phyloP scores from a whole-genome alignment of 495 filamentous ascomycete species.

The Haplographium delicatum region DNA sequence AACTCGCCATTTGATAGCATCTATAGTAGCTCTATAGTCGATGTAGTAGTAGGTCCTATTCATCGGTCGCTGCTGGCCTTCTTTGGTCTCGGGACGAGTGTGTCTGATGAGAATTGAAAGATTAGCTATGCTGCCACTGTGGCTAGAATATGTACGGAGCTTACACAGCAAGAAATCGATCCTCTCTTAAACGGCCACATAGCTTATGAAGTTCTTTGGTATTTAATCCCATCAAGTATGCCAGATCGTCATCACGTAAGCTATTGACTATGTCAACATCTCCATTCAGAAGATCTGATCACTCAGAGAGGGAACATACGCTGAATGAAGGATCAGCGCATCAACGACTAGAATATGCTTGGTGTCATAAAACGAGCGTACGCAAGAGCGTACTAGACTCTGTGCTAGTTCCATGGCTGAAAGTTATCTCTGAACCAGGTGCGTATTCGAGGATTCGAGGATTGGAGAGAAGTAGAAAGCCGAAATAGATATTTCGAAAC shows the following conservation, averaged over 20 bases:
- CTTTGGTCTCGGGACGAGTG: conserved; percentile 70
- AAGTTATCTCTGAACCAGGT: too few relatives aligned
- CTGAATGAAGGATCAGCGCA: conserved; percentile 86
- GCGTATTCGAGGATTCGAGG: too few relatives aligned
- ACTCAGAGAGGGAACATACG: conserved; percentile 45
- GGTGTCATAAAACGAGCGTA: conserved; percentile 88
- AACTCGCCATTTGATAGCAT: conserved; percentile 93
- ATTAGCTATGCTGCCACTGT: background rate
- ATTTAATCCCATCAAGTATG: conserved; percentile 77
- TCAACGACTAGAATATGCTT: conserved; percentile 87
- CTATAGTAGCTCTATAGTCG: conserved; percentile 87
- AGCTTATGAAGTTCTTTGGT: conserved; percentile 85
- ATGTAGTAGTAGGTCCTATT: conserved; percentile 94
- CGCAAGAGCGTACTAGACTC: conserved; percentile 79
- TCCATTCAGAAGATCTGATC: conserved; percentile 2
- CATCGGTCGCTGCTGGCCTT: conserved; percentile 73
- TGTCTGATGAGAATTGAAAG: too few relatives aligned
- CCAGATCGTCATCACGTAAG: conserved; percentile 81
- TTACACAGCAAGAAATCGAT: conserved; percentile 78
- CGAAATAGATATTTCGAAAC: background rate
- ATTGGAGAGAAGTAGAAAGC: too few relatives aligned
- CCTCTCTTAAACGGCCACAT: conserved; percentile 75
- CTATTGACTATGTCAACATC: conserved; percentile 37
- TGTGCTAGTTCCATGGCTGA: conserved; percentile 75
- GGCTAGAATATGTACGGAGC: background rate